Evolutionary conservation across 73 alveolate genomes (phyloP).

Genomic region (Uronychia setigera): DNA sequence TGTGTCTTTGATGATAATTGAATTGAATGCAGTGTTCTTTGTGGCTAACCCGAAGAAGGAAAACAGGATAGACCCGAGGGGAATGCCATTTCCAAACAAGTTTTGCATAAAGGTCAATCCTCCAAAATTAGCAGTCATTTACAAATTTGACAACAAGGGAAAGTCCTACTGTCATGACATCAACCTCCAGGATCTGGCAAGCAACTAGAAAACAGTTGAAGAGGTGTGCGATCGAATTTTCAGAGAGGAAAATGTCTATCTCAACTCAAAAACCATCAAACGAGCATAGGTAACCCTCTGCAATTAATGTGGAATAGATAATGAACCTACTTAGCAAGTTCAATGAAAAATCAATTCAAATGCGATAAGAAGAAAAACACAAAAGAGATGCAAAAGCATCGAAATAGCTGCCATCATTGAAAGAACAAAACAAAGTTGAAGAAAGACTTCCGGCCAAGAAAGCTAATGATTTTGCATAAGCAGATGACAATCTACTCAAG

Average conservation of each 20-base stretch:
- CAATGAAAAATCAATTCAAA: not conserved
- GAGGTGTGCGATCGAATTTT: not conserved
- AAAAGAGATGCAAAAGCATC: not conserved
- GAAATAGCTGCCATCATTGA: not conserved
- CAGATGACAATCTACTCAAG: not conserved
- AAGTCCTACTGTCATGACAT: not conserved
- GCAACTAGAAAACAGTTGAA: not conserved
- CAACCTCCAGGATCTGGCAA: not conserved
- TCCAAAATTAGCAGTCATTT: not conserved
- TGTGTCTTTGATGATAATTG: too few species aligned
- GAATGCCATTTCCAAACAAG: not conserved
- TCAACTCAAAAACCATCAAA: not conserved
- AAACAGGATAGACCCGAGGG: not conserved
- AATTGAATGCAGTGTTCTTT: too few species aligned
- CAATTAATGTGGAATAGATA: not conserved
- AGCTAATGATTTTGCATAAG: not conserved
- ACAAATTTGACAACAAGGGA: not conserved
- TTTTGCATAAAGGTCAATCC: not conserved
- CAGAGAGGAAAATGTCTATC: not conserved
- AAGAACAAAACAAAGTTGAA: not conserved
- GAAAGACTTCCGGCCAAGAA: not conserved
- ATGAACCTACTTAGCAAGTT: not conserved
- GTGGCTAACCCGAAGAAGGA: too few species aligned
- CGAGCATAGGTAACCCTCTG: not conserved
- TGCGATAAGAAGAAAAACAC: not conserved